Evolutionary conservation across 2,329 filamentous ascomycete genomes (phyloP).

Genomic region (Chlorencoelia australis): DNA sequence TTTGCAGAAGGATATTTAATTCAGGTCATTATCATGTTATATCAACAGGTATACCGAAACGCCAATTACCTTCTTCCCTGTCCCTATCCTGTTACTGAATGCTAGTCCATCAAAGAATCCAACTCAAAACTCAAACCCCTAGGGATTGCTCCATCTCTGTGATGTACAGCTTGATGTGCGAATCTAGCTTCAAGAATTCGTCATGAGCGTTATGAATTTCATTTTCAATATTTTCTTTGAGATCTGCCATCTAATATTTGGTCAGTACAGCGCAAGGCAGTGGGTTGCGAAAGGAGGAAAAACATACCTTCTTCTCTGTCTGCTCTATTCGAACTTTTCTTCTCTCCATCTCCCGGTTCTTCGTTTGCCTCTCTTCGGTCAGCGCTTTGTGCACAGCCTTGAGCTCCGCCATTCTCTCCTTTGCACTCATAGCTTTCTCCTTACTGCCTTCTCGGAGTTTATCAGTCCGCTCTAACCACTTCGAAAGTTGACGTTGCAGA

Average conservation of each 20-base stretch:
- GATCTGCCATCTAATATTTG: conserved; percentile 70
- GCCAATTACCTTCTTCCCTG: conserved; percentile 11
- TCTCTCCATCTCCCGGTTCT: conserved; percentile 85
- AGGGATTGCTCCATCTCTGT: conserved; percentile 93
- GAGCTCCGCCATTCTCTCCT: conserved; percentile 84
- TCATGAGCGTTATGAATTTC: conserved; percentile 86
- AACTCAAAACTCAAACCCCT: conserved; percentile 10
- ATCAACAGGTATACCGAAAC: conserved; percentile 26
- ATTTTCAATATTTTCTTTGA: conserved; percentile 95
- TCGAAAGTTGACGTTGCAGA: conserved; percentile 71
- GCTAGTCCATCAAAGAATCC: conserved; percentile 8
- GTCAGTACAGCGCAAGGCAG: conserved; percentile 1
- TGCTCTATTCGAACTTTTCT: conserved; percentile 91
- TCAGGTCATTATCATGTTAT: conserved; percentile 23
- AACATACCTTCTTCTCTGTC: conserved; percentile 88
- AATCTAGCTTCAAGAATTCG: conserved; percentile 95
- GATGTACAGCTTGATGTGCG: conserved; percentile 94
- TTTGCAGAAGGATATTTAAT: conserved; percentile 1
- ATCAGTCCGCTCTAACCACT: conserved; percentile 80
- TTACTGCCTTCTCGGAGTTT: conserved; percentile 71
- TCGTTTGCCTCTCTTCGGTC: conserved; percentile 75
- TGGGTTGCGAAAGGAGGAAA: neutral
- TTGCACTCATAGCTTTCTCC: conserved; percentile 71
- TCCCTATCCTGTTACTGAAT: conserved; percentile 6
- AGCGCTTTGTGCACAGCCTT: conserved; percentile 69